Conservation (phyloP, 2,329 filamentous ascomycete species). For the Colletotrichum karsti region DNA sequence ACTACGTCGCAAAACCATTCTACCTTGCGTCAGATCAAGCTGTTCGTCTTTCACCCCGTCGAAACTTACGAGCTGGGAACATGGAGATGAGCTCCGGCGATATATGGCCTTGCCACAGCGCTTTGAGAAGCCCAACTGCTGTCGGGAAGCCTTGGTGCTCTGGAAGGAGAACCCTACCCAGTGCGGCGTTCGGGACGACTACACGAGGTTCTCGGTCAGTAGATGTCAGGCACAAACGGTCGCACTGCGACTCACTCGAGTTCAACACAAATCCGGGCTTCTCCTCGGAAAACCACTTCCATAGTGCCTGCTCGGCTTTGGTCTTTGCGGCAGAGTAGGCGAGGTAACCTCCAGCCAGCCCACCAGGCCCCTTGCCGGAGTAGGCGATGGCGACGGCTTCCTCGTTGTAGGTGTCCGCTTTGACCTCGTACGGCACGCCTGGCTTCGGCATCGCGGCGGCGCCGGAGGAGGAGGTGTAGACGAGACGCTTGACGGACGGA, state of each 20-base stretch:
- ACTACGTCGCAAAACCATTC: slow-evolving; percentile 17
- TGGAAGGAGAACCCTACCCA: slow-evolving; percentile 31
- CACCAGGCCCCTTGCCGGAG: slow-evolving; percentile 38
- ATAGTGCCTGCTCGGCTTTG: slow-evolving; percentile 44
- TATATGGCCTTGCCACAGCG: slow-evolving; percentile 32
- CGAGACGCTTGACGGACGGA: slow-evolving; percentile 46
- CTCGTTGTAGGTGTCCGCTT: slow-evolving; percentile 44
- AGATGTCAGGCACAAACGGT: neutral
- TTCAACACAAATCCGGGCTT: slow-evolving; percentile 42
- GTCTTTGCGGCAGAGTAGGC: slow-evolving; percentile 49
- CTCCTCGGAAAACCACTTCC: slow-evolving; percentile 44
- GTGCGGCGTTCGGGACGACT: slow-evolving; percentile 39
- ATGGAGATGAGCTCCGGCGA: slow-evolving; percentile 1
- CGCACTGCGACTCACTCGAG: neutral
- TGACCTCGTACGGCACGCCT: slow-evolving; percentile 30
- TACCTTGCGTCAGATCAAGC: neutral
- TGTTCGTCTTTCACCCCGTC: too few species aligned
- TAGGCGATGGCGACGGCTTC: slow-evolving; percentile 40
- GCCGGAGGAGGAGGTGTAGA: slow-evolving; percentile 46
- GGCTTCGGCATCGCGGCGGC: slow-evolving; percentile 33
- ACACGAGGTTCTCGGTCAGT: neutral
- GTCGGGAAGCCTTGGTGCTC: slow-evolving; percentile 32
- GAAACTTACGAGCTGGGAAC: slow-evolving; percentile 11
- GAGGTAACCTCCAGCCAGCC: slow-evolving; percentile 30
- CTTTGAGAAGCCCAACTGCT: slow-evolving; percentile 31